Base-by-base conservation (phyloP, 306 rosid genomes). In the Nissolia schottii region DNA sequence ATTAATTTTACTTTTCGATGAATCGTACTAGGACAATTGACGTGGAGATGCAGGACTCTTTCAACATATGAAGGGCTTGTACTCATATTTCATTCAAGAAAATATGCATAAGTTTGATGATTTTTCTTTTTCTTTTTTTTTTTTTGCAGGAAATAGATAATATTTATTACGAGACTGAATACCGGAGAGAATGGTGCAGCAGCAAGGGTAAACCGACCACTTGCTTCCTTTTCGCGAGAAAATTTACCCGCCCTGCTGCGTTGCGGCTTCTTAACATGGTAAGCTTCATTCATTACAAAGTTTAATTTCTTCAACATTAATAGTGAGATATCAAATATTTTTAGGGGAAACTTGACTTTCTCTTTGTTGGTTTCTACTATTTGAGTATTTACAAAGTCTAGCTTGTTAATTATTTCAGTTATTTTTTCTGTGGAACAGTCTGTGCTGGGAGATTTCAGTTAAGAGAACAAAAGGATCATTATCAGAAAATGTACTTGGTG, bases 141-240 rank as follows among this genome's bases (percentile, higher is more conserved):
- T 73, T 20, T 88, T 34, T 88, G 79, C 88, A 95, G 99, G 96
- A 77, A 49, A 79, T 91, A 73, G 96, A 95, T 81, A 91, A 91
- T 84, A 87, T 95, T 66, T 86, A 95, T 72, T 91, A 91, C 0
- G 97, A 95, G 74, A 95, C 99, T 3, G 99, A 95, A 79, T 86
- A 95, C 79, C 79, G 99, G 67, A 86, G 91, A 84, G 99, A 95
- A 80, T 95, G 97, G 99, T 95, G 97, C 82, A 84, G 80, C 64
- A 91, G 96, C 80, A 86, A 85, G 85, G 96, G 90, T 10, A 91
- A 88, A 68, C 92, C 97, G n/a, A 87, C 97, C 22, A 74, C 81
- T 3, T 95, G 99, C 79, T 95, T 95, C 77, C 97, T 95, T 81
- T 95, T 95, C 20, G 97, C 97, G 0, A 79, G 97, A 75, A 95